Conservation (phyloP, 208 protist species). For the Trypanosoma brucei region DNA sequence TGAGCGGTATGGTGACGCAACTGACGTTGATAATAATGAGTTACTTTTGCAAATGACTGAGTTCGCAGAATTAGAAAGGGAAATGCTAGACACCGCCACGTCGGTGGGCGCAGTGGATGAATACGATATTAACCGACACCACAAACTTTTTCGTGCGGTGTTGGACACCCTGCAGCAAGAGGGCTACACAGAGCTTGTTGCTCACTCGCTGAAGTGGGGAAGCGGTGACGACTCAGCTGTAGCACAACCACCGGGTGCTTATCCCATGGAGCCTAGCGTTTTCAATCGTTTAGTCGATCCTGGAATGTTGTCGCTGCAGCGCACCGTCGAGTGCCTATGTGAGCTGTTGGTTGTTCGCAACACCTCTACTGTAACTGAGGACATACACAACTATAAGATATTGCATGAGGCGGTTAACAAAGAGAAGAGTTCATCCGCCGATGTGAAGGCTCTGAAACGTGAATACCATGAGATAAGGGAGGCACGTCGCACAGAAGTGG, state of each 20-base stretch:
- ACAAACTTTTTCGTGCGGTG: slow-evolving; percentile 55
- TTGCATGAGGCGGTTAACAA: slow-evolving; percentile 87
- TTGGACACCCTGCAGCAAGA: slow-evolving; percentile 68
- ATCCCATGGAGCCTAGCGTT: background rate
- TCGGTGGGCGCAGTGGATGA: slow-evolving; percentile 45
- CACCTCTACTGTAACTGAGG: slow-evolving; percentile 83
- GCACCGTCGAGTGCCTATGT: slow-evolving; percentile 39
- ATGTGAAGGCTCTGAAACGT: slow-evolving; percentile 87
- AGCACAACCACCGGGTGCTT: background rate
- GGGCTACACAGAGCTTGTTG: slow-evolving; percentile 39
- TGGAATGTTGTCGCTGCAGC: slow-evolving; percentile 33
- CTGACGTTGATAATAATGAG: slow-evolving; percentile 56
- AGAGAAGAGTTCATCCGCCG: slow-evolving; percentile 80
- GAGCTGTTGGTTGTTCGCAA: slow-evolving; percentile 61
- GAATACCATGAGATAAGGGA: slow-evolving; percentile 76
- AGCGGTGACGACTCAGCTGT: background rate
- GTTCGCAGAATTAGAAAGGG: slow-evolving; percentile 68
- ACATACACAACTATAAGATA: slow-evolving; percentile 80
- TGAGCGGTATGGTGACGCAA: slow-evolving; percentile 56
- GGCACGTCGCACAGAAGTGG: slow-evolving; percentile 60
- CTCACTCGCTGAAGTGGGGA: background rate
- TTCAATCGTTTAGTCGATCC: slow-evolving; percentile 30
- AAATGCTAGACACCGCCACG: slow-evolving; percentile 44
- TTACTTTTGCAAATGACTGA: slow-evolving; percentile 61
- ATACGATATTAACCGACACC: slow-evolving; percentile 53